Evolutionary conservation across 768 basidiomycete genomes (phyloP).

Genomic region (Mycena floridula): DNA sequence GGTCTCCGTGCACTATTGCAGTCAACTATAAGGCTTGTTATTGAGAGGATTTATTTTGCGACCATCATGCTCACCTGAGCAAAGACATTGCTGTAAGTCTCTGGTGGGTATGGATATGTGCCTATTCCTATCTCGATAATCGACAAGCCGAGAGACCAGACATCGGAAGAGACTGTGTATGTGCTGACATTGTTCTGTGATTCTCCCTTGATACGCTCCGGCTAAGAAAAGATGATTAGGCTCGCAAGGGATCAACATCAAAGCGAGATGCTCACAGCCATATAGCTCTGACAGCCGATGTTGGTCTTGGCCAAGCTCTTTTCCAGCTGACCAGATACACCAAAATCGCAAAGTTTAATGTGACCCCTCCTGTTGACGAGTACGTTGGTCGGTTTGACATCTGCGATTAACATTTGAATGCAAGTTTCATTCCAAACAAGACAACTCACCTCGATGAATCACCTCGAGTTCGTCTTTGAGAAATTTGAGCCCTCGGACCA

Average conservation of each 20-base stretch:
- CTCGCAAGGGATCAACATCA: not conserved
- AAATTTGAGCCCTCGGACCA: slow-evolving; percentile 90
- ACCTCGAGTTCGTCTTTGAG: slow-evolving; percentile 92
- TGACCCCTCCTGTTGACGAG: slow-evolving; percentile 84
- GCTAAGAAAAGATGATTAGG: slow-evolving; percentile 36
- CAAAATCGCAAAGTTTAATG: slow-evolving; percentile 96
- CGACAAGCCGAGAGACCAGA: slow-evolving; percentile 94
- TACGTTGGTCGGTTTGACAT: slow-evolving; percentile 93
- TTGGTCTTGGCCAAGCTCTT: slow-evolving; percentile 96
- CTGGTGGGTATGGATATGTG: slow-evolving; percentile 93
- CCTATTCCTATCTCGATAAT: slow-evolving; percentile 91
- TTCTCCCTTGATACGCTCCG: slow-evolving; percentile 95
- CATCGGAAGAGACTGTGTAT: slow-evolving; percentile 95
- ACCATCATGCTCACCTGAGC: slow-evolving; percentile 64
- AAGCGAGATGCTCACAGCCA: slow-evolving; percentile 66
- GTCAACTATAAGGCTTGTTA: slow-evolving; percentile 29
- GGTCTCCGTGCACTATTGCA: slow-evolving; percentile 95
- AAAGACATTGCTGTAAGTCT: slow-evolving; percentile 96
- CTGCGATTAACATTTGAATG: slow-evolving; percentile 26
- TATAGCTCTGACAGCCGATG: slow-evolving; percentile 97
- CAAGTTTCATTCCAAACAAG: not conserved
- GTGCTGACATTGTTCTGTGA: slow-evolving; percentile 79
- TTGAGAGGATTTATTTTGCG: not conserved
- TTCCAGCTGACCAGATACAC: slow-evolving; percentile 97
- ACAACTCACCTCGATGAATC: slow-evolving; percentile 45